phyloP scores from a whole-genome alignment of 495 filamentous ascomycete species.

The Margaritispora aquatica region DNA sequence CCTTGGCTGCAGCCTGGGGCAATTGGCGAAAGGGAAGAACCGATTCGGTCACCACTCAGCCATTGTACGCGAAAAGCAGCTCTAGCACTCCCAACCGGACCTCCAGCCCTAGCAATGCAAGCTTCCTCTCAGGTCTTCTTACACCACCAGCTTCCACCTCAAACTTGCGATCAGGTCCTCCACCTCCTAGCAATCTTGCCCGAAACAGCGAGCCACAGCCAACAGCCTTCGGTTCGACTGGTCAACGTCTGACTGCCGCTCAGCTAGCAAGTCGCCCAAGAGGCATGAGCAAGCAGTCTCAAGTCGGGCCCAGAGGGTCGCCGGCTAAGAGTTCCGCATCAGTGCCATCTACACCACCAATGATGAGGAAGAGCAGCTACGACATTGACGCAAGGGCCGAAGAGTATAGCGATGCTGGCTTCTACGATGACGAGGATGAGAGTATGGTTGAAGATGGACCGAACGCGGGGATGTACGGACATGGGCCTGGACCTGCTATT shows the following conservation, averaged over 20 bases:
- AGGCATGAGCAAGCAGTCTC: conserved; percentile 20
- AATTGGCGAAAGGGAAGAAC: conserved; percentile 68
- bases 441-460: conserved; percentile 14
- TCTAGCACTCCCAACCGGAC: conserved; percentile 46
- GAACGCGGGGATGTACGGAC: background rate
- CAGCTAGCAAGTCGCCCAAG: conserved; percentile 38
- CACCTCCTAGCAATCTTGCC: background rate
- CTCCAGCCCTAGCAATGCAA: conserved; percentile 42
- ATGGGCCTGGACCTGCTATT: background rate
- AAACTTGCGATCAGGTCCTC: conserved; percentile 36
- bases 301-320: conserved; percentile 17
- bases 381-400: conserved; percentile 61
- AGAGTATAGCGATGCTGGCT: conserved; percentile 48
- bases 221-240: conserved; percentile 44
- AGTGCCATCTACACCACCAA: conserved; percentile 59
- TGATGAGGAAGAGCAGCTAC: conserved; percentile 62
- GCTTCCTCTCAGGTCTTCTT: conserved; percentile 63
- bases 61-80: conserved; percentile 11
- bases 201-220: conserved; percentile 42
- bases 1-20: conserved; percentile 77
- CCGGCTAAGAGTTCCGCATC: conserved; percentile 24
- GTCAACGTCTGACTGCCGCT: conserved; percentile 41
- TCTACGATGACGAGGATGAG: conserved; percentile 49
- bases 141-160: conserved; percentile 58
- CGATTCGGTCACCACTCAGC: conserved; percentile 11